Percentiles rank a stretch among this genome's conserved stretches.
These are phyloP conservation scores for Coelastrella sp. DNA, from an alignment of 139 green algal species.

Conservation along the genomic window DNA sequence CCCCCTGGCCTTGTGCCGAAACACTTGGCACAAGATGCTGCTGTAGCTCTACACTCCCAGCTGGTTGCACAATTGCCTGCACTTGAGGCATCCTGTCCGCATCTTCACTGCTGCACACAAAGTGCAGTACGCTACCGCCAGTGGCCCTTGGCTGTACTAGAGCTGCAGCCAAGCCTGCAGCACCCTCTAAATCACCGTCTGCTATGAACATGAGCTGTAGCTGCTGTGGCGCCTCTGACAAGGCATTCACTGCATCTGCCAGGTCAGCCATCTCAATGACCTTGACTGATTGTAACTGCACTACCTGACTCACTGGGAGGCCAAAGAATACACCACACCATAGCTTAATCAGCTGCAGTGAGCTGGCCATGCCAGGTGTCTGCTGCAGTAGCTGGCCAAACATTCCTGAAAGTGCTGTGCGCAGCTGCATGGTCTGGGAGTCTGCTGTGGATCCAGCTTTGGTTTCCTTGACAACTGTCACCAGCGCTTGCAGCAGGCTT, in stretches of 20 bases:
- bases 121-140: background rate
- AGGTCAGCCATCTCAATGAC: background rate
- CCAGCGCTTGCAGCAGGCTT: background rate
- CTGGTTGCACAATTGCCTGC: background rate
- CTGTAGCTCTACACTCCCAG: background rate
- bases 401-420: background rate
- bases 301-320: background rate
- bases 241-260: background rate
- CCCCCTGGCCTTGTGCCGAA: too few relatives aligned
- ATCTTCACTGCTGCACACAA: background rate
- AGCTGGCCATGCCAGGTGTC: background rate
- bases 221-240: background rate
- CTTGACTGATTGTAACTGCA: background rate
- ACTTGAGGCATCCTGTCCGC: background rate
- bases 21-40: background rate
- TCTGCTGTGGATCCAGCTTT: background rate
- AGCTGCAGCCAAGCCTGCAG: background rate
- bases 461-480: background rate
- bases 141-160: background rate
- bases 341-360: background rate
- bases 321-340: background rate
- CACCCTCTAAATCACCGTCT: background rate
- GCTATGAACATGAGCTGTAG: background rate
- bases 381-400: constrained; percentile 12
- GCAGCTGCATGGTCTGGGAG: background rate